Percentiles rank a stretch among this genome's conserved stretches.
phyloP scores from a whole-genome alignment of 2,329 filamentous ascomycete genomes.

The Emydomyces testavorans region DNA sequence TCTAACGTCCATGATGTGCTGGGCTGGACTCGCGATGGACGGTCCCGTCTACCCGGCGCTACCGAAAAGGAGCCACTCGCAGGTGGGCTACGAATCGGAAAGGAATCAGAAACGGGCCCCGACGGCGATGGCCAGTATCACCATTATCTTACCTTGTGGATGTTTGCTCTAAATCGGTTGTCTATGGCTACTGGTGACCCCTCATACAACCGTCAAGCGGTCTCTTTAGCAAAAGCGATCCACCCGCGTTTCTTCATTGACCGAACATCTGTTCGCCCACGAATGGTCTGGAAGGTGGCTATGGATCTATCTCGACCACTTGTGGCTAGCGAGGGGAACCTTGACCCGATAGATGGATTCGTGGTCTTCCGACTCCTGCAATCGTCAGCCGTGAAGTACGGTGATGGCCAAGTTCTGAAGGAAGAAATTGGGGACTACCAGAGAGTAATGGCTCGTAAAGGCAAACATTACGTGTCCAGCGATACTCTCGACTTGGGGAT shows the following conservation, averaged over 20 bases:
- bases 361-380: conserved; percentile 42
- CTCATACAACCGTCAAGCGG: conserved; percentile 41
- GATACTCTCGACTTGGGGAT: conserved; percentile 50
- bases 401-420: conserved; percentile 29
- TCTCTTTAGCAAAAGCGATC: conserved; percentile 43
- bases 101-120: conserved; percentile 37
- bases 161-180: conserved; percentile 50
- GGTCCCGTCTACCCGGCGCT: conserved; percentile 39
- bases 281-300: conserved; percentile 48
- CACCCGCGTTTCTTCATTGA: conserved; percentile 43
- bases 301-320: conserved; percentile 39
- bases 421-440: conserved; percentile 45
- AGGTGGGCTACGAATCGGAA: conserved; percentile 50
- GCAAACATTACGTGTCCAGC: conserved; percentile 35
- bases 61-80: conserved; percentile 42
- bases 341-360: conserved; percentile 47
- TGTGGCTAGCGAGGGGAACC: conserved; percentile 43
- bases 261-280: conserved; percentile 24
- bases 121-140: conserved; percentile 52
- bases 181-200: conserved; percentile 38
- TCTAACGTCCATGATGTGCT: conserved; percentile 43
- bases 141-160: conserved; percentile 52
- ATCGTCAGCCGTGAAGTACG: conserved; percentile 27
- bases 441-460: conserved; percentile 38
- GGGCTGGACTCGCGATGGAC: conserved; percentile 42